Evolutionary conservation across 305 asterid genomes (phyloP), one percentile per base, ranked within the genome.

Genomic region (Rubia tinctorum): DNA sequence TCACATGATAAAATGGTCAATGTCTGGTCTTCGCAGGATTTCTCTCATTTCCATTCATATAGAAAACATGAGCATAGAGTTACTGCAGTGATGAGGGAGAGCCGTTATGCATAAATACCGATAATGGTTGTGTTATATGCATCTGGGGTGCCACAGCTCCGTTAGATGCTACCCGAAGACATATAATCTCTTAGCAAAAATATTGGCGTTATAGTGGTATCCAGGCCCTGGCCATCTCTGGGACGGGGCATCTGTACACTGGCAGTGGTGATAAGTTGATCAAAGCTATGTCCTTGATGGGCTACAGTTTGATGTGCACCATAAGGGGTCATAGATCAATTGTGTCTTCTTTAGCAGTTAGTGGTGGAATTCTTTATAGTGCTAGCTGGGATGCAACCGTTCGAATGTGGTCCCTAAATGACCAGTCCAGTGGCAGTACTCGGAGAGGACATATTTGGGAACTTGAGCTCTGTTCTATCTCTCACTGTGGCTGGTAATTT

Each of bases 311-410:
- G 40, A 79, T 83, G 14, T 82, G 86, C 80, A 75, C 85, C 65
- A 90, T 91, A 95, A 84, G 84, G 34, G 99, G 98, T 77, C 99
- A 94, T 74, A 89, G 73, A 66, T 89, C 97, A 63, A 91, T 87
- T 20, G 98, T 94, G 73, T 91, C 97, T 7, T 79, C 90, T 2
- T 76, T 94, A 68, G 78, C 81, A 70, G 85, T 90, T 79, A 81
- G 84, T 75, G 68, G 77, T 45, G 93, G 92, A 53, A 88, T 90
- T 77, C 96, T 94, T 72, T 94, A 88, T 71, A 91, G 97, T 79
- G 97, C 97, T 79, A 94, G 99, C 82, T 91, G 97, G 99, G 99
- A 94, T 66, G 99, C 97, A 70, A 88, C 97, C 55, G 89, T 94
- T 59, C 84, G 95, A 12, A 73, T 94, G 78, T 94, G 99, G 99